Percentiles rank a stretch among this genome's conserved stretches.
Conservation (phyloP, 441 rosid species). For the Aquilaria agallochum region DNA sequence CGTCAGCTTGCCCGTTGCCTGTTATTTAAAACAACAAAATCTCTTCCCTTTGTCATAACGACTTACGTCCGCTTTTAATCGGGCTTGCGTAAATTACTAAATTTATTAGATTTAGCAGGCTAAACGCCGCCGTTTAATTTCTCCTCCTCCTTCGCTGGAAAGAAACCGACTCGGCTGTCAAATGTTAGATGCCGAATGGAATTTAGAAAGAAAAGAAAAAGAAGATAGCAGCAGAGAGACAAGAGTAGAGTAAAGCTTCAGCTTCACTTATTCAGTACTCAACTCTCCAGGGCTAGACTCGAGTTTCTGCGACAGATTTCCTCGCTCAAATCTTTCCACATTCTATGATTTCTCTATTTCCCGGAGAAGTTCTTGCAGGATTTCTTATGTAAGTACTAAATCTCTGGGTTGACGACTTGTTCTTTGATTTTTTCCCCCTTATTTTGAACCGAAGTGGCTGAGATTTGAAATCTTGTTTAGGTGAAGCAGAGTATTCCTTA, state of each 20-base stretch:
- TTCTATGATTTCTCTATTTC: neutral
- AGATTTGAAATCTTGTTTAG: constrained; percentile 14
- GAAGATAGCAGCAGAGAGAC: neutral
- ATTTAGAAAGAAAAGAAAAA: neutral
- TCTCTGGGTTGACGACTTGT: constrained; percentile 1
- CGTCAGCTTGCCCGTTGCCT: constrained; percentile 28
- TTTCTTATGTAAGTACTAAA: constrained; percentile 19
- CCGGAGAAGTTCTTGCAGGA: constrained; percentile 9
- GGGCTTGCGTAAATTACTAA: neutral
- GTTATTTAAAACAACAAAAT: no score
- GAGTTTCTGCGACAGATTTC: constrained; percentile 4
- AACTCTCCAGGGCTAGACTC: neutral
- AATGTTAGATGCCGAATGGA: neutral
- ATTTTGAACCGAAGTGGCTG: neutral
- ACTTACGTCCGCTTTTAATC: constrained; percentile 22
- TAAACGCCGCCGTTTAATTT: constrained; percentile 7
- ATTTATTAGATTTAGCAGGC: neutral
- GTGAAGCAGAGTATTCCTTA: constrained; percentile 9
- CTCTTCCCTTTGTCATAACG: neutral
- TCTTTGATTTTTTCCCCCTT: neutral
- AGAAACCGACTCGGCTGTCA: neutral
- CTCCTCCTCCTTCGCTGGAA: no score
- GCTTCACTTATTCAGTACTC: neutral
- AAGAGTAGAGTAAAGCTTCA: constrained; percentile 1
- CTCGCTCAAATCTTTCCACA: neutral